phyloP scores from a whole-genome alignment of 192 early-diverging fungal species.

The Phycomyces nitens region DNA sequence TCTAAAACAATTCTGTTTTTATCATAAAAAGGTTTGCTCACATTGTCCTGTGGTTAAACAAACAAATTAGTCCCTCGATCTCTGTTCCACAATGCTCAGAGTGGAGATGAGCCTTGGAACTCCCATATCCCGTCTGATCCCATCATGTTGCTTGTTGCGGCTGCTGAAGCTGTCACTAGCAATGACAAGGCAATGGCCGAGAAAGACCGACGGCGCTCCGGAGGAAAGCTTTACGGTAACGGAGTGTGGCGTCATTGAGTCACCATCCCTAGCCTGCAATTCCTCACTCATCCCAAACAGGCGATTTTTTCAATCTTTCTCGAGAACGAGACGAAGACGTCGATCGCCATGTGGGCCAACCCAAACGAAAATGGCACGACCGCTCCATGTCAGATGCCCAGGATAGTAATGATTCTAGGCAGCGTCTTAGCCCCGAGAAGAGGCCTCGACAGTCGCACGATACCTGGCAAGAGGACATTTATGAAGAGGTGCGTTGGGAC shows the following conservation, averaged over 20 bases:
- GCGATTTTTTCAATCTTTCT: neutral
- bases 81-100: neutral
- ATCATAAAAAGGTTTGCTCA: too few relatives aligned
- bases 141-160: slow-evolving; percentile 27
- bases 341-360: neutral
- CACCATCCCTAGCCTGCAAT: neutral
- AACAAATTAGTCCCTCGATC: too few relatives aligned
- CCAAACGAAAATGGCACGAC: slow-evolving; percentile 3
- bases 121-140: slow-evolving; percentile 8
- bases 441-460: neutral
- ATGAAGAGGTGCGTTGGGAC: neutral
- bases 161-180: slow-evolving; percentile 21
- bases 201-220: slow-evolving; percentile 2
- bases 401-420: slow-evolving; percentile 4
- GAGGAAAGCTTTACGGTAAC: neutral
- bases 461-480: neutral
- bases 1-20: too few relatives aligned
- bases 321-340: neutral
- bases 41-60: too few relatives aligned
- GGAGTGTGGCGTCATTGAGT: neutral
- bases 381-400: neutral
- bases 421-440: neutral
- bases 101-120: neutral
- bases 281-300: neutral
- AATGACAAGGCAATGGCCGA: slow-evolving; percentile 12